Percentiles rank a stretch among this genome's conserved stretches.
These are phyloP conservation scores for Mycena polygramma DNA, from an alignment of 768 basidiomycete genomes.

Conservation along the genomic window DNA sequence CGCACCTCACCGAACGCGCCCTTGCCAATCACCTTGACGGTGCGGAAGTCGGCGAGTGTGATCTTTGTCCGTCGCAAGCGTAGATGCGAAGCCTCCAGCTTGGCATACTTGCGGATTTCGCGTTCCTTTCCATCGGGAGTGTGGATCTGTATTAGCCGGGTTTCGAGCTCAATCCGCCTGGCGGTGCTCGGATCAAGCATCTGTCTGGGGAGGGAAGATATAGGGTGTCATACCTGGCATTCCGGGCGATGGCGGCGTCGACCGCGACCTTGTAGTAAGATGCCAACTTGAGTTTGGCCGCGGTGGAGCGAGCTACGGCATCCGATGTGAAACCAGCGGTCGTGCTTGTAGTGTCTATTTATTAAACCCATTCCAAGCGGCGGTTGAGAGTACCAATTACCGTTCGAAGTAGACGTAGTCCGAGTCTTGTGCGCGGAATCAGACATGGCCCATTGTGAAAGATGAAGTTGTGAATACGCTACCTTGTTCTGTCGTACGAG, in stretches of 20 bases:
- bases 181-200: slow-evolving; percentile 4
- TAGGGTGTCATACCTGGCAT: slow-evolving; percentile 76
- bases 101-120: slow-evolving; percentile 88
- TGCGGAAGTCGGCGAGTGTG: slow-evolving; percentile 92
- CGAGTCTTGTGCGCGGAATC: slow-evolving; percentile 26
- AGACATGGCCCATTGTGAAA: slow-evolving; percentile 11
- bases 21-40: slow-evolving; percentile 98
- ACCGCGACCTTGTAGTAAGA: slow-evolving; percentile 99
- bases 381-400: neutral
- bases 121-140: slow-evolving; percentile 88
- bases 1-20: slow-evolving; percentile 98
- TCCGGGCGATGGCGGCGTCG: slow-evolving; percentile 95
- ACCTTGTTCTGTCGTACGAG: slow-evolving; percentile 44
- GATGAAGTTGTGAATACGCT: slow-evolving; percentile 40
- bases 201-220: neutral
- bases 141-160: slow-evolving; percentile 80
- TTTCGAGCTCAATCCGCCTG: slow-evolving; percentile 92
- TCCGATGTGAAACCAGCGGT: slow-evolving; percentile 75
- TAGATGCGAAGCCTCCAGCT: slow-evolving; percentile 90
- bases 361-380: too few relatives aligned
- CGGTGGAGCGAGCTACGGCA: slow-evolving; percentile 90
- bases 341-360: too few relatives aligned
- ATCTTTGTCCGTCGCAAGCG: slow-evolving; percentile 95
- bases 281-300: slow-evolving; percentile 96
- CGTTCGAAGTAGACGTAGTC: slow-evolving; percentile 98